phyloP scores from a whole-genome alignment of 78 protist species.

The Dictyostelium firmibasis region DNA sequence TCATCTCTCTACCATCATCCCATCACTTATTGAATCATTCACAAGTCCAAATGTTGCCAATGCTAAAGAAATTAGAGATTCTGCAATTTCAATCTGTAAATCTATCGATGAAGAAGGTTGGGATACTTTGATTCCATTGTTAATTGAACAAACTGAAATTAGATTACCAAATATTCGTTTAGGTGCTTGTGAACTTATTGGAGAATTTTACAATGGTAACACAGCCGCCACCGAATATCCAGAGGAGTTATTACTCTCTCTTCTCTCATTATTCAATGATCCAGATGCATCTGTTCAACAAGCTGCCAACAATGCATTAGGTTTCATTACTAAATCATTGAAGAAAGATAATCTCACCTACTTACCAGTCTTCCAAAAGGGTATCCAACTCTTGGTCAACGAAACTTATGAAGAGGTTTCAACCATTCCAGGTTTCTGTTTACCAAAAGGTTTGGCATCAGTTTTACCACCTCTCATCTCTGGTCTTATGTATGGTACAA shows the following conservation, averaged over 20 bases:
- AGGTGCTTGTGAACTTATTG: slow-evolving; percentile 47
- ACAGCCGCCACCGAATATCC: slow-evolving; percentile 21
- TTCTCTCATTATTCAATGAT: slow-evolving; percentile 61
- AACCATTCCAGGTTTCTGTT: slow-evolving; percentile 64
- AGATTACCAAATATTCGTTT: slow-evolving; percentile 14
- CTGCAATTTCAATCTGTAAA: slow-evolving; percentile 23
- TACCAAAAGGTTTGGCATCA: slow-evolving; percentile 86
- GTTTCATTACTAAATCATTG: slow-evolving; percentile 29
- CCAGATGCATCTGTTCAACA: slow-evolving; percentile 31
- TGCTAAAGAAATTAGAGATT: slow-evolving; percentile 23
- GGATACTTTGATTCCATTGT: slow-evolving; percentile 42
- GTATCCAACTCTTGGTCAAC: slow-evolving; percentile 9
- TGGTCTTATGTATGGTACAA: slow-evolving; percentile 85
- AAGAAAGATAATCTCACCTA: slow-evolving; percentile 71
- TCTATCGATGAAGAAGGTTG: slow-evolving; percentile 18
- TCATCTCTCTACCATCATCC: slow-evolving; percentile 77
- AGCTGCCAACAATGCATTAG: slow-evolving; percentile 56
- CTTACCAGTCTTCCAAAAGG: slow-evolving; percentile 27
- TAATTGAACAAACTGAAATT: slow-evolving; percentile 53
- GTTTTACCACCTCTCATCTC: slow-evolving; percentile 84
- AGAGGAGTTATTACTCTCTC: slow-evolving; percentile 1
- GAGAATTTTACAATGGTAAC: slow-evolving; percentile 26
- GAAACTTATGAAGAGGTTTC: background rate
- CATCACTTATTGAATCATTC: slow-evolving; percentile 79
- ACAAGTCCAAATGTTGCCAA: background rate